Evolutionary conservation across 2,329 filamentous ascomycete species (phyloP).

Genomic region (Fonsecaea multimorphosa): DNA sequence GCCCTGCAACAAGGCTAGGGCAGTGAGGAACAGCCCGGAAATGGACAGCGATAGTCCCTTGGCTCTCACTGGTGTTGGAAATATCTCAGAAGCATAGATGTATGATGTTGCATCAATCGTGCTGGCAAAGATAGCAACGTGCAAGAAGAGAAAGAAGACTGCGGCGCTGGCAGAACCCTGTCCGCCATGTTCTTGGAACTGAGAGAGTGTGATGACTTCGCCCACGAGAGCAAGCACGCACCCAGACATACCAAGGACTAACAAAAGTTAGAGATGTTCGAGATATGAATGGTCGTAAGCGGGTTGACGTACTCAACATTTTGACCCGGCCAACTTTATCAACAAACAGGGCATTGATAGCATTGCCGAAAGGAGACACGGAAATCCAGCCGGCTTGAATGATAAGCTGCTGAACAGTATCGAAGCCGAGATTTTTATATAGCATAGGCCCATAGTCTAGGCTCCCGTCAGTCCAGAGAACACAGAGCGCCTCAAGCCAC

Average conservation of each 20-base stretch:
- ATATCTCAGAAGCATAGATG: constrained; percentile 75
- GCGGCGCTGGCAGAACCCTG: constrained; percentile 65
- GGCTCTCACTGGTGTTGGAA: constrained; percentile 72
- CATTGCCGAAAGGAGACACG: constrained; percentile 26
- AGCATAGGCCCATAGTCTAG: constrained; percentile 32
- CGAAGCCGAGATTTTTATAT: constrained; percentile 28
- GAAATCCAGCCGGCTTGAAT: constrained; percentile 32
- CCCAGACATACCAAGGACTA: constrained; percentile 46
- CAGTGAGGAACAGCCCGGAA: constrained; percentile 9
- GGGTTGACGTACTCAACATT: constrained; percentile 36
- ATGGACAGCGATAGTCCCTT: constrained; percentile 56
- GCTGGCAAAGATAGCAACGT: constrained; percentile 16
- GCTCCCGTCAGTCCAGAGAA: not conserved
- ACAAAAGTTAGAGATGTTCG: not conserved
- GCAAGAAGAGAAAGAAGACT: constrained; percentile 69
- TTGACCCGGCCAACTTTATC: constrained; percentile 48
- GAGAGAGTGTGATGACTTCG: constrained; percentile 54
- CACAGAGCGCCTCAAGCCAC: not conserved
- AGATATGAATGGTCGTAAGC: not conserved
- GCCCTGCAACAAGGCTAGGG: constrained; percentile 13
- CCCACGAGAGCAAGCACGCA: constrained; percentile 44
- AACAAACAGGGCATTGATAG: constrained; percentile 44
- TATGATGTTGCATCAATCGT: constrained; percentile 69
- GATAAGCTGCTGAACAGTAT: constrained; percentile 23
- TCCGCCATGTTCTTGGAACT: constrained; percentile 52